Base-by-base conservation (phyloP, 805 yeast species). In the Yarrowia deformans region DNA sequence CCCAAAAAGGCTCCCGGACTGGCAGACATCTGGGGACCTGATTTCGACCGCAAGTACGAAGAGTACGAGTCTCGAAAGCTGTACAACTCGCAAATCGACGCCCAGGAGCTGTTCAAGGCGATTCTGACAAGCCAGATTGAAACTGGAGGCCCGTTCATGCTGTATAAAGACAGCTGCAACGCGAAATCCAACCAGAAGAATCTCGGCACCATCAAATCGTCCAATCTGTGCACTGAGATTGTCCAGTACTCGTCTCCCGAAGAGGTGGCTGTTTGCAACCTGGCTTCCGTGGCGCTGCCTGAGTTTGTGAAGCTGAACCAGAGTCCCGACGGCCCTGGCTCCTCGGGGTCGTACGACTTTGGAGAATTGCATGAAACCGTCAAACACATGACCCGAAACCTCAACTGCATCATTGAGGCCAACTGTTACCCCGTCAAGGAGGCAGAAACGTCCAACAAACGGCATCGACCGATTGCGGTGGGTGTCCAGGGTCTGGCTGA, bases 401-500 rank as follows among this genome's bases (percentile, higher is more conserved):
- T 94, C 77, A 88, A 94, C 81, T 84, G 80, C 74, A 84, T 93
- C 69, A 93, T 94, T 69, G 98, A 94, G 79, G 85, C 88, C 71
- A 90, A 91, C 73, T 81, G 79, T 73, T 94, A 94, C 75, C 98
- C 98, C 5, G 87, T 90, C 32, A 85, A 83, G 63, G 87, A 85
- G 69, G 91, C 97, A 4, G 82, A 81, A 73, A 74, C 70, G 37
- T 90, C 97, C 9, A 94, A 94, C 76, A 78, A 84, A 81, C 84
- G 84, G 74, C 89, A 93, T 78, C 83, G 98, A 73, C 98, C 98
- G 10, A 84, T 94, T 75, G 97, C 97, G 8, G 79, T 94, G 39
- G 98, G 98, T 71, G 97, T 94, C 9, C 97, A 93, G 79, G 98
- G 98, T 64, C 83, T 94, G 55, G 97, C 98, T 23, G 98, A 94